phyloP scores from a whole-genome alignment of 768 basidiomycete genomes.

The Rickenella mellea region DNA sequence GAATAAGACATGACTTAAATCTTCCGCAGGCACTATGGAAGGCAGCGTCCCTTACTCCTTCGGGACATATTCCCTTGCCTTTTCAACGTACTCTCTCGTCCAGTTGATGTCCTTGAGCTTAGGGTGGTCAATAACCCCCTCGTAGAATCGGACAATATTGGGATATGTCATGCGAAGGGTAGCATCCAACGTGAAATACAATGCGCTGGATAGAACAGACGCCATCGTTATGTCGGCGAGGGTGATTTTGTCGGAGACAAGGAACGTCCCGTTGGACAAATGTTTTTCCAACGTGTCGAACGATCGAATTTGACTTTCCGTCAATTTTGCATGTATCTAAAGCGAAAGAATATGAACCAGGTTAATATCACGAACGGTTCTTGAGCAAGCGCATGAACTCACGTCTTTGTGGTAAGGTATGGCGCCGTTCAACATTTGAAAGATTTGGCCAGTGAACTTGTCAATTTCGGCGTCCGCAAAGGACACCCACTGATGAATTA shows the following conservation, averaged over 20 bases:
- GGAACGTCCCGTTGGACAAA: slow-evolving; percentile 74
- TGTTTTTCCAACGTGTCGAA: slow-evolving; percentile 64
- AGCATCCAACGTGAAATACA: slow-evolving; percentile 51
- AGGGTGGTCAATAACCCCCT: slow-evolving; percentile 84
- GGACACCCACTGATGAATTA: slow-evolving; percentile 80
- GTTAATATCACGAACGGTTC: background rate
- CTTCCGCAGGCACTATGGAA: too few species aligned
- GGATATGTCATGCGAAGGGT: slow-evolving; percentile 54
- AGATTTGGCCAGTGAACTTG: slow-evolving; percentile 24
- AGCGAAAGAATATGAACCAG: slow-evolving; percentile 1
- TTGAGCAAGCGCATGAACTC: slow-evolving; percentile 19
- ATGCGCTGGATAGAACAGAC: slow-evolving; percentile 42
- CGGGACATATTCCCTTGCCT: slow-evolving; percentile 61
- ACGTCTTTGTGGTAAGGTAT: slow-evolving; percentile 82
- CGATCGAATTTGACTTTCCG: slow-evolving; percentile 45
- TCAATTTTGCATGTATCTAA: slow-evolving; percentile 48
- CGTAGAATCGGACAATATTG: slow-evolving; percentile 74
- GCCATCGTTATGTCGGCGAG: slow-evolving; percentile 80
- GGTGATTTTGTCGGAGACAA: slow-evolving; percentile 91
- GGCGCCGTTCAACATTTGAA: slow-evolving; percentile 32
- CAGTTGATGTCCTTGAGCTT: slow-evolving; percentile 60
- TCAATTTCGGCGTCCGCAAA: slow-evolving; percentile 63
- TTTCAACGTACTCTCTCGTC: slow-evolving; percentile 52
- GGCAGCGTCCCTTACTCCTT: too few species aligned
- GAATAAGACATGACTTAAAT: too few species aligned